These are phyloP conservation scores for Alternaria sp. DNA, from an alignment of 2,329 filamentous ascomycete genomes.

Conservation along the genomic window DNA sequence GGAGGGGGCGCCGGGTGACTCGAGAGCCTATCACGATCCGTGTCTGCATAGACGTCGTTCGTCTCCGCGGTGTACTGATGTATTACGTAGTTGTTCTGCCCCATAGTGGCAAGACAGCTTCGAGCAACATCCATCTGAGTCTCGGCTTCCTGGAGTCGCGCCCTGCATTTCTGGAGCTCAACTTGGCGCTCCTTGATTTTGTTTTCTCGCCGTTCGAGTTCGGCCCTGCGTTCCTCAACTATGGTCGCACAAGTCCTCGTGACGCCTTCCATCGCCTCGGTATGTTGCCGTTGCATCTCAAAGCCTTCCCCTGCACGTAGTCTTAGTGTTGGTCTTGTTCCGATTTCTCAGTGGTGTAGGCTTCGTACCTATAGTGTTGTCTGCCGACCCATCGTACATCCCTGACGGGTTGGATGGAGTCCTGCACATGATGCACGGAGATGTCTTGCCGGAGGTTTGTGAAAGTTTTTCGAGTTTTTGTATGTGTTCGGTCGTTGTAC, in stretches of 20 bases:
- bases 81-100: not conserved
- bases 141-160: not conserved
- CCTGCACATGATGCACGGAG: not conserved
- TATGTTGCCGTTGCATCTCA: not conserved
- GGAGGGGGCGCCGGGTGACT: not conserved
- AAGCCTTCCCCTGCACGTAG: not conserved
- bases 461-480: not conserved
- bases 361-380: not conserved
- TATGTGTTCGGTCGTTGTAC: not conserved
- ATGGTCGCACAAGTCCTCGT: not conserved
- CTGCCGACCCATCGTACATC: not conserved
- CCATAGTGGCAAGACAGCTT: not conserved
- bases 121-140: not conserved
- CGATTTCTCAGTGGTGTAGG: not conserved
- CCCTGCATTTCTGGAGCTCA: not conserved
- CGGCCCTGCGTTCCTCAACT: not conserved
- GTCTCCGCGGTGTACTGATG: not conserved
- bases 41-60: not conserved
- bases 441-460: not conserved
- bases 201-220: not conserved
- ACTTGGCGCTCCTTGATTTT: not conserved
- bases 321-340: not conserved
- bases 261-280: not conserved
- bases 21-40: not conserved
- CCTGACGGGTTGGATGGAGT: not conserved